Evolutionary conservation across 2,329 filamentous ascomycete genomes (phyloP), one percentile per base, ranked within the genome.

Genomic region (Trichoderma pleuroti): DNA sequence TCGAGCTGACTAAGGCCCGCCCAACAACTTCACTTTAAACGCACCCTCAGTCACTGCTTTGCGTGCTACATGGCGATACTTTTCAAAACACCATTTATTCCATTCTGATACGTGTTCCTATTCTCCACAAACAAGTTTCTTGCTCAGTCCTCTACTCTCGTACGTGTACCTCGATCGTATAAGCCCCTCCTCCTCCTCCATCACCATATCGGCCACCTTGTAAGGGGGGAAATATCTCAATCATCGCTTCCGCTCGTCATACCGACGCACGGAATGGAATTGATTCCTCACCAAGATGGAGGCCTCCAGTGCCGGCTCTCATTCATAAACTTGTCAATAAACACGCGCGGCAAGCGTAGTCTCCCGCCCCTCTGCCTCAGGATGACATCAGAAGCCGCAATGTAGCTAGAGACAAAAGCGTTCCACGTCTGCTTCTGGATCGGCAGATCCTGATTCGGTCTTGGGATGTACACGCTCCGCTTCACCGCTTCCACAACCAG

Each of bases 391-490:
- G 70, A 60, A 2, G 61, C 32, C 11, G 4, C 26, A 9, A 72
- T 26, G 62, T 73, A 73, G 16, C 26, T 49, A 4, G 32, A n/a
- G 4, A 54, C 70, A 61, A 75, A 75, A 3, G 54, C 28, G 28
- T 72, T 63, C 73, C 73, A 75, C 12, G 68, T 49, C 16, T 57
- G 18, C 54, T 49, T 69, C 21, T 72, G 70, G 4, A 63, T 52
- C 4, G 36, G 6, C 1, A 65, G 46, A 1, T 42, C 30, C 14
- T 71, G 65, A 0, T 69, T 36, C 1, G 75, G 75, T 14, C 24
- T 68, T 1, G 76, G 74, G 4, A 75, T 71, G 11, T 76, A 76
- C 2, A 71, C 72, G 28, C 76, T 77, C 6, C 68, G n/a, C 6
- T 34, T 65, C 18, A 62, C 72, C 2, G 76, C 75, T 1, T 73